phyloP scores from a whole-genome alignment of 2,329 filamentous ascomycete species.

The Knufia petricola region DNA sequence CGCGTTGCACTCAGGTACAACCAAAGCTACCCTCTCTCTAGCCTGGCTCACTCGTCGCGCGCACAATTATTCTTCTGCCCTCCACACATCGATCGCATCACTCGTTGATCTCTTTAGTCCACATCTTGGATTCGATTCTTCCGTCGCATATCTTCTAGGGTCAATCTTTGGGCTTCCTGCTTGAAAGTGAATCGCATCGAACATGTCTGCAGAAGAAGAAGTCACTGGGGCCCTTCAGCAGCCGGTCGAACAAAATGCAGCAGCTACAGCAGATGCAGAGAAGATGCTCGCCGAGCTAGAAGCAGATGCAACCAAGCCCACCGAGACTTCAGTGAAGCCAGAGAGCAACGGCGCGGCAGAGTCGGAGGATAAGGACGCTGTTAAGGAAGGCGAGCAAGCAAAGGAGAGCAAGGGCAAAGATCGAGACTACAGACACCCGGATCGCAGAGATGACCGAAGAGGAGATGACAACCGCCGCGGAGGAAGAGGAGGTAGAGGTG shows the following conservation, averaged over 20 bases:
- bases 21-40: no score
- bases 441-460: conserved; percentile 7
- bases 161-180: background rate
- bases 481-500: conserved; percentile 12
- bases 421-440: conserved; percentile 7
- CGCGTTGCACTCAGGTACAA: no score
- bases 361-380: conserved; percentile 21
- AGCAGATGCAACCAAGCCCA: conserved; percentile 23
- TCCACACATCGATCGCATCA: background rate
- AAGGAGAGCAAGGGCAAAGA: conserved; percentile 13
- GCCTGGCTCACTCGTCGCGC: background rate
- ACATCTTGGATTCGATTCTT: background rate
- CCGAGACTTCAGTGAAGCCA: conserved; percentile 1
- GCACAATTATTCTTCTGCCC: background rate
- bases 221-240: conserved; percentile 17
- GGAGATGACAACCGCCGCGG: background rate
- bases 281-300: conserved; percentile 38
- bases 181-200: background rate
- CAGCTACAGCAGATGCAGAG: conserved; percentile 39
- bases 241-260: conserved; percentile 28
- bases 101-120: background rate
- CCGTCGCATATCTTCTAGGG: background rate
- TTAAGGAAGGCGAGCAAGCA: conserved; percentile 11
- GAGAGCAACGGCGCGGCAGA: conserved; percentile 15
- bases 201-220: conserved; percentile 20